Evolutionary conservation across 768 basidiomycete genomes (phyloP), one percentile per base, ranked within the genome.

Genomic region (Rhodotorula sphaerocarpa): DNA sequence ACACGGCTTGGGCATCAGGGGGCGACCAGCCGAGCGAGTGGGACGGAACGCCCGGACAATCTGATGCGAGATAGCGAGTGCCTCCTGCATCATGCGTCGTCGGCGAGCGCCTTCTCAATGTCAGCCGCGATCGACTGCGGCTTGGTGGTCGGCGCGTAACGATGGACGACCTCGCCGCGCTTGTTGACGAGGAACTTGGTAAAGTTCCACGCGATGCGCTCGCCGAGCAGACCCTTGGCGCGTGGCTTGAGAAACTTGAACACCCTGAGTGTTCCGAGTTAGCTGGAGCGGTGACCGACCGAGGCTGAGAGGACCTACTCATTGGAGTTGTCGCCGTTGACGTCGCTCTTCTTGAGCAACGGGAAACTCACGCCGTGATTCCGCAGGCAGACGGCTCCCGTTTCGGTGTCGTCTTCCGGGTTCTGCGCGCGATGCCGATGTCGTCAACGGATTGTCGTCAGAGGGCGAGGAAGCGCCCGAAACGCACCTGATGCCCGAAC

Each of bases 341-440:
- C 92, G 55, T 95, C 88, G 34, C 72, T 70, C 77, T 93, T 96
- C 78, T 84, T 86, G 84, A 88, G 87, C 53, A 96, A 76, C 16
- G 88, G 88, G 79, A 93, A 93, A 11, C 82, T 83, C 31, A 96
- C 90, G 23, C 88, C 88, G 74, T 91, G 84, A 78, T 91, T 93
- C 65, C 83, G 71, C 54, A 81, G 77, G 77, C 88, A 90, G 75
- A 86, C 87, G 27, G 52, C 25, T 44, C 23, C 63, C 5, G 57
- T 57, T 3, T 44, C 59, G 4, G 57, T 70, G 50, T 56, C 59
- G 51, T 61, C 59, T 36, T 61, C 57, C 21, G 27, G 18, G 50
- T 67, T 61, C 45, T 50, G 48, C 27, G 4, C 16, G 10, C 36
- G 30, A 28, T 41, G 43, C 42, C 36, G n/a, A n/a, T 53, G 53